These are phyloP conservation scores for Trifolium pratense DNA, from an alignment of 306 rosid species.

Conservation along the genomic window DNA sequence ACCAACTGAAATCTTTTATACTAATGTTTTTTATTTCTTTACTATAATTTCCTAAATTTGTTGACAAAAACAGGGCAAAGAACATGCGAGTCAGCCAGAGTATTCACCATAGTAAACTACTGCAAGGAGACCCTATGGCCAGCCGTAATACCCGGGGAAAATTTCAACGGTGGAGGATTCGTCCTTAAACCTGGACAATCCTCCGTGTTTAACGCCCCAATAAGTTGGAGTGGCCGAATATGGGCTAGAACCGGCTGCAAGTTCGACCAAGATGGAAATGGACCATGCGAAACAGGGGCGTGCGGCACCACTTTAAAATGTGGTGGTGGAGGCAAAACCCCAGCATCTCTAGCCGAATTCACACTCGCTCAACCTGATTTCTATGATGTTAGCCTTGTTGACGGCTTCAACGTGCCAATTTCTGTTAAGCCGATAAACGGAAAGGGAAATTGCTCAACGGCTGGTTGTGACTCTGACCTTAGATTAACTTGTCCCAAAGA, in stretches of 20 bases:
- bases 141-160: constrained; percentile 65
- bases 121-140: constrained; percentile 95
- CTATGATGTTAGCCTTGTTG: constrained; percentile 91
- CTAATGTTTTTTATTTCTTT: background rate
- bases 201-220: constrained; percentile 61
- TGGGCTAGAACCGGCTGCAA: constrained; percentile 95
- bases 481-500: constrained; percentile 61
- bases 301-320: constrained; percentile 75
- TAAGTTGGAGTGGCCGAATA: constrained; percentile 79
- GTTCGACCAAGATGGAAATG: constrained; percentile 66
- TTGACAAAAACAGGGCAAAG: constrained; percentile 52
- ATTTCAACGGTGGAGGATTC: constrained; percentile 84
- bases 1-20: too few relatives aligned
- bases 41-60: background rate
- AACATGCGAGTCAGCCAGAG: constrained; percentile 61
- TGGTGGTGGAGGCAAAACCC: constrained; percentile 63
- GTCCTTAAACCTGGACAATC: constrained; percentile 68
- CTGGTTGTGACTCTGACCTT: constrained; percentile 78
- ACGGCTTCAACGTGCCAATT: constrained; percentile 82
- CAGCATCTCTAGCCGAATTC: constrained; percentile 84
- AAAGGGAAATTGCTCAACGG: constrained; percentile 66
- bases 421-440: constrained; percentile 62
- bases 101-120: constrained; percentile 75
- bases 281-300: constrained; percentile 68
- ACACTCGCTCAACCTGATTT: constrained; percentile 65